A percentile compares a stretch with the other conserved stretches of the same genome.
These are phyloP conservation scores for Globisporangium paddicum DNA, from an alignment of 352 stramenopile species.

Conservation along the genomic window DNA sequence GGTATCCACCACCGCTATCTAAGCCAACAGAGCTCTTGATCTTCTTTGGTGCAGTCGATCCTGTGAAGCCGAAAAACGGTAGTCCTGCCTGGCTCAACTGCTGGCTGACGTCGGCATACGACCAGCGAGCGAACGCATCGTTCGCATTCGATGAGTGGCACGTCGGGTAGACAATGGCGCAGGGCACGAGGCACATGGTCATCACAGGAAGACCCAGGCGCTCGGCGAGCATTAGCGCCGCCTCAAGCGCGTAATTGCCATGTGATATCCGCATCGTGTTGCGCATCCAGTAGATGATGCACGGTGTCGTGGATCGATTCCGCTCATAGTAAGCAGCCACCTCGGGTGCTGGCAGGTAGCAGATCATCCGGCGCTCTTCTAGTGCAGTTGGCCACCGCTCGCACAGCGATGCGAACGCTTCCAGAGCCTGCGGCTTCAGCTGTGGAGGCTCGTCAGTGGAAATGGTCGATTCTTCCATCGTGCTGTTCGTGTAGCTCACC, in stretches of 20 bases:
- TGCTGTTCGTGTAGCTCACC: not conserved
- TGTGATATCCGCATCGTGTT: constrained; percentile 51
- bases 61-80: constrained; percentile 42
- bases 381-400: constrained; percentile 45
- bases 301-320: not conserved
- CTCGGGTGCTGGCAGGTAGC: constrained; percentile 22
- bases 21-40: not conserved
- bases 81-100: constrained; percentile 34
- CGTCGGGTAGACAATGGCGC: constrained; percentile 44
- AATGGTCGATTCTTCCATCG: constrained; percentile 9
- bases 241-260: constrained; percentile 58
- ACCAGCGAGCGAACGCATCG: constrained; percentile 56
- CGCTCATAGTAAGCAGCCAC: constrained; percentile 8
- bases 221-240: constrained; percentile 38
- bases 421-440: not conserved
- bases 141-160: constrained; percentile 47
- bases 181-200: constrained; percentile 38
- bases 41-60: constrained; percentile 13
- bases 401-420: constrained; percentile 23
- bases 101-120: constrained; percentile 40
- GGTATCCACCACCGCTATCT: constrained; percentile 12
- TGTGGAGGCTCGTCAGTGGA: not conserved
- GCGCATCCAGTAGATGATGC: constrained; percentile 72
- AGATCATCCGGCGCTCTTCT: constrained; percentile 35
- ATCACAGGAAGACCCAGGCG: constrained; percentile 39